Base-by-base conservation (phyloP, 2,329 filamentous ascomycete genomes). In the Dryadomyces sulphureus region DNA sequence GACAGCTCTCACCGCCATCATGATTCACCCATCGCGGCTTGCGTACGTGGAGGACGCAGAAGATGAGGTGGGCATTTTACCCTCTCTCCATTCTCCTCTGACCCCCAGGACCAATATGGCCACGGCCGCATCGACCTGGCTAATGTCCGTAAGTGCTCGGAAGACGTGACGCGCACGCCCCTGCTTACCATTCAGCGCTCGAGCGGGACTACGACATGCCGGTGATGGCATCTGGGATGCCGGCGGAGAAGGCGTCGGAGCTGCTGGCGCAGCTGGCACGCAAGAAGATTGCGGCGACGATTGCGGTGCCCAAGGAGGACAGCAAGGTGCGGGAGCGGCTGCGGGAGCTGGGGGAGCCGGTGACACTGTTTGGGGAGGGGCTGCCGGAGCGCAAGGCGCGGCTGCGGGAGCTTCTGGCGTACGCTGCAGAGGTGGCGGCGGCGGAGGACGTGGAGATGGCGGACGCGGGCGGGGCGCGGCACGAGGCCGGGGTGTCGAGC, bases 301-400 rank as follows among this genome's bases (percentile, higher is more conserved):
- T 96, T 55, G 82, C 84, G 12, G 92, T 98, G 4, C 92, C 70
- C 1, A 98, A 93, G 46, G 89, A 95, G 60, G 92, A 98, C 68
- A 80, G 75, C 50, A 79, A 84, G 56, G 89, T 98, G 41, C 84
- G 88, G 50, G 71, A 79, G 34, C 79, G 77, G 53, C 73, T 96
- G 49, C 79, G 92, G 53, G 83, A 92, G 56, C 72, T 94, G 52
- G 87, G 85, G n/a, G 84, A 98, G 59, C 92, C 92, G 11, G 79
- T 96, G 46, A 98, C 90, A 0, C 71, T 96, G 0, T 98, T 98
- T 53, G 92, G 89, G 48, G 92, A 98, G 65, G 86, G 85, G 0
- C 81, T 81, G 1, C 80, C 77, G 22, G 90, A 96, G 56, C 73
- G 92, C 49, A 75, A 93, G 66, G 89, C 94, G 58, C 78, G 92